Evolutionary conservation across 2,329 filamentous ascomycete species (phyloP).

Genomic region (Aspergillus piperis): DNA sequence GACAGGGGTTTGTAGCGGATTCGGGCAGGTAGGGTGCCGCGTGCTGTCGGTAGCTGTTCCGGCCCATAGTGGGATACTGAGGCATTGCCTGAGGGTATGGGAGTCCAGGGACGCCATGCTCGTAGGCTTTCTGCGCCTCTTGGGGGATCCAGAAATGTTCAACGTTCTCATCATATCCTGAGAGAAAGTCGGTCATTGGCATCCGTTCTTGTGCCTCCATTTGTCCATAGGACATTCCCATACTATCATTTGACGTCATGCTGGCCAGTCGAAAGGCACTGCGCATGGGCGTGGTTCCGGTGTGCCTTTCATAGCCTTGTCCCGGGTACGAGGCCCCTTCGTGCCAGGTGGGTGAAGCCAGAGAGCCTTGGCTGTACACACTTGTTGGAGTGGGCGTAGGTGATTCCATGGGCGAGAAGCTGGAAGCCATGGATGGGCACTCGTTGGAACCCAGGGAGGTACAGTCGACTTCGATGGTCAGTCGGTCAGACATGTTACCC

Average conservation of each 20-base stretch:
- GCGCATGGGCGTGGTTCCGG: slow-evolving; percentile 34
- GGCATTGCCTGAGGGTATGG: slow-evolving; percentile 38
- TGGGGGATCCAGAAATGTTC: slow-evolving; percentile 42
- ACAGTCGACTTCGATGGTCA: slow-evolving; percentile 43
- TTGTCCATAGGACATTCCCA: slow-evolving; percentile 35
- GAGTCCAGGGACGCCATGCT: slow-evolving; percentile 29
- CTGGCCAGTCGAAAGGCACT: slow-evolving; percentile 39
- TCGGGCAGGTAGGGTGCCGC: slow-evolving; percentile 38
- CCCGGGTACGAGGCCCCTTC: slow-evolving; percentile 32
- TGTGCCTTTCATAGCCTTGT: slow-evolving; percentile 33
- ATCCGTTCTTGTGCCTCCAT: slow-evolving; percentile 39
- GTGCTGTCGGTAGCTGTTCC: slow-evolving; percentile 37
- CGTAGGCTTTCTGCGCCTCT: slow-evolving; percentile 40
- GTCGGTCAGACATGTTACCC: slow-evolving; percentile 38
- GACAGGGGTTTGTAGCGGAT: slow-evolving; percentile 41
- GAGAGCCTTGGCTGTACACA: slow-evolving; percentile 40
- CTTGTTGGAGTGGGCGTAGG: slow-evolving; percentile 43
- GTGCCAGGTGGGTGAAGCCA: slow-evolving; percentile 42
- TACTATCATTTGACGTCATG: slow-evolving; percentile 35
- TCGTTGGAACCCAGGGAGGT: slow-evolving; percentile 42
- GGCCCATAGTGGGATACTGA: slow-evolving; percentile 39
- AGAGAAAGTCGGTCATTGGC: slow-evolving; percentile 38
- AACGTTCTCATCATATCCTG: slow-evolving; percentile 40
- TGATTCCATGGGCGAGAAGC: slow-evolving; percentile 44
- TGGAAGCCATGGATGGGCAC: slow-evolving; percentile 43